Percentiles rank a stretch among this genome's conserved stretches.
Conservation (phyloP, 108 stramenopile species). For the Seminavis robusta region DNA sequence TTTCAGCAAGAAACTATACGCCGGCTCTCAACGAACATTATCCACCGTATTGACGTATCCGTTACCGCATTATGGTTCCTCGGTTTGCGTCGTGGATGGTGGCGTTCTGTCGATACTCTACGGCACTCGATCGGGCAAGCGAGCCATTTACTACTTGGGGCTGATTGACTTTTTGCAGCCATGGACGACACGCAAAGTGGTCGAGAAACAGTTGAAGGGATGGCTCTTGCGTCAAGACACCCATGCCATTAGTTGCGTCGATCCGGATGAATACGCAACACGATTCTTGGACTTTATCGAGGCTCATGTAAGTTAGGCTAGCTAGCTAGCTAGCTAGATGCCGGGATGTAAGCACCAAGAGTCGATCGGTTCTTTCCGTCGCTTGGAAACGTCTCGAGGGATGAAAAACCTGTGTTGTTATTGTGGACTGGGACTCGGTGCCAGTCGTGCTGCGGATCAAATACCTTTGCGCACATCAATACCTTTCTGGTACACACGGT, state of each 20-base stretch:
- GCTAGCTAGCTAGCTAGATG: too few species aligned
- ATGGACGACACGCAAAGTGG: slow-evolving; percentile 65
- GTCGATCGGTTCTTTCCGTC: too few species aligned
- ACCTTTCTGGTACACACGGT: too few species aligned
- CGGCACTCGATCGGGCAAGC: slow-evolving; percentile 52
- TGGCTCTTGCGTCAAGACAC: slow-evolving; percentile 75
- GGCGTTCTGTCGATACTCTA: slow-evolving; percentile 55
- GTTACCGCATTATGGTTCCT: slow-evolving; percentile 72
- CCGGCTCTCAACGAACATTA: slow-evolving; percentile 3
- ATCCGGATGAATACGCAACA: slow-evolving; percentile 66
- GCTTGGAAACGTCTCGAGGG: too few species aligned
- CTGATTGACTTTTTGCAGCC: slow-evolving; percentile 91
- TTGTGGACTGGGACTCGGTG: too few species aligned
- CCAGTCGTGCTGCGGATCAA: too few species aligned
- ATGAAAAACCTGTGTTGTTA: too few species aligned
- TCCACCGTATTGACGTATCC: slow-evolving; percentile 35
- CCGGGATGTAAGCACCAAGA: too few species aligned
- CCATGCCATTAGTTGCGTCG: slow-evolving; percentile 72
- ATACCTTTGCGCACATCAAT: too few species aligned
- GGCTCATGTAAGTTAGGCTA: slow-evolving; percentile 61
- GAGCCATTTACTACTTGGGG: slow-evolving; percentile 76
- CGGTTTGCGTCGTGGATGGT: slow-evolving; percentile 65
- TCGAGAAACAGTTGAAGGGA: slow-evolving; percentile 64
- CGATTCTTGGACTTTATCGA: slow-evolving; percentile 77
- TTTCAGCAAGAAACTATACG: slow-evolving; percentile 2